phyloP scores from a whole-genome alignment of 805 yeast species.

The Lachancea thermotolerans region DNA sequence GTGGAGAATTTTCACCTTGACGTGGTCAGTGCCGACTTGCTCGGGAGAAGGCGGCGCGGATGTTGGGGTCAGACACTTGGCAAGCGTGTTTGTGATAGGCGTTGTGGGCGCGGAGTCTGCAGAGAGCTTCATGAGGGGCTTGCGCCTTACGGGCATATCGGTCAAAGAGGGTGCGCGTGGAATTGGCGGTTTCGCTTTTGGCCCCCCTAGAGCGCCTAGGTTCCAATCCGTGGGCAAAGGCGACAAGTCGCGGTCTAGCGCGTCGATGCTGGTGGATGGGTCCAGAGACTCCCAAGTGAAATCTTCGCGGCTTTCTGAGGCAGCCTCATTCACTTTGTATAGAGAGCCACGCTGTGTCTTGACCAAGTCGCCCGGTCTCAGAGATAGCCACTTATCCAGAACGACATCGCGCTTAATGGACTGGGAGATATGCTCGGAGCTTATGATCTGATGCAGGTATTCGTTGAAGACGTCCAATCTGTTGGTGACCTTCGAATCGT shows the following conservation, averaged over 20 bases:
- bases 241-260: neutral
- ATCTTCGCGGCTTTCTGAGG: neutral
- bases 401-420: conserved; percentile 1
- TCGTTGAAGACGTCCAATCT: conserved; percentile 5
- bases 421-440: conserved; percentile 4
- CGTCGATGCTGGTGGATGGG: neutral
- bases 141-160: neutral
- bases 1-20: conserved; percentile 18
- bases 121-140: neutral
- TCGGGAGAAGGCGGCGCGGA: neutral
- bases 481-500: neutral
- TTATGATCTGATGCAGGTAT: conserved; percentile 3
- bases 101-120: conserved; percentile 4
- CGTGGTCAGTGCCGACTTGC: neutral
- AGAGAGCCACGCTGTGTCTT: conserved; percentile 8
- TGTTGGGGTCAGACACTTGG: neutral
- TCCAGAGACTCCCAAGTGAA: conserved; percentile 2
- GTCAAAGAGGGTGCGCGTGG: neutral
- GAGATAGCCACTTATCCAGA: conserved; percentile 7
- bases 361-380: conserved; percentile 8
- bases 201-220: neutral
- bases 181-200: neutral
- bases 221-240: neutral
- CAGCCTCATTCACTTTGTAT: conserved; percentile 1
- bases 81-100: neutral